These are phyloP conservation scores for Lobulomyces angularis DNA, from an alignment of 192 early-diverging fungal genomes.

Conservation along the genomic window DNA sequence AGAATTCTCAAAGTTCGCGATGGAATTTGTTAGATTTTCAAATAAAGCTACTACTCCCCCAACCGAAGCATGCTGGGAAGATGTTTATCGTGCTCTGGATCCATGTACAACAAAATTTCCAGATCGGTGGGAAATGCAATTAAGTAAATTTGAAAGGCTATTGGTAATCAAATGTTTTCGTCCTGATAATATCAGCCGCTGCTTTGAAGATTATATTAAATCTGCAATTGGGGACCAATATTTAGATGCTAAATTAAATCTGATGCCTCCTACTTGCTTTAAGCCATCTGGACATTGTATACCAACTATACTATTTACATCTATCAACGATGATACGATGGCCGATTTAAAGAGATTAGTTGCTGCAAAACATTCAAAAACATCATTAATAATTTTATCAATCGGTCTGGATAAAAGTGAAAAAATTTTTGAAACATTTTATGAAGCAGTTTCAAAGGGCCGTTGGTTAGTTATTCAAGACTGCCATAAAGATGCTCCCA, in stretches of 20 bases:
- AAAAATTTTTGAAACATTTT: not conserved
- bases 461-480: constrained; percentile 8
- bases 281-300: too few relatives aligned
- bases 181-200: constrained; percentile 10
- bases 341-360: not conserved
- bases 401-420: not conserved
- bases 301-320: too few relatives aligned
- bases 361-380: not conserved
- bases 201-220: constrained; percentile 11
- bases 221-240: constrained; percentile 5
- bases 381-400: not conserved
- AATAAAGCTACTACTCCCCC: constrained; percentile 15
- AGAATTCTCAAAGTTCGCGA: constrained; percentile 8
- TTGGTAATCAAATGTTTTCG: constrained; percentile 11
- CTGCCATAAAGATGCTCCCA: not conserved
- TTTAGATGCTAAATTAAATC: constrained; percentile 4
- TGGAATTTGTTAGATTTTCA: constrained; percentile 16
- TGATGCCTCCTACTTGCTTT: too few relatives aligned
- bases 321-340: too few relatives aligned
- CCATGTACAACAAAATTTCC: constrained; percentile 13
- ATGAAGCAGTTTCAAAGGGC: constrained; percentile 9
- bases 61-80: constrained; percentile 16
- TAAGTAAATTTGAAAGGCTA: constrained; percentile 11
- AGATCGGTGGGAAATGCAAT: constrained; percentile 9
- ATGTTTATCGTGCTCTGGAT: constrained; percentile 10